phyloP scores from a whole-genome alignment of 768 basidiomycete species.

The Daedaleopsis nitida region DNA sequence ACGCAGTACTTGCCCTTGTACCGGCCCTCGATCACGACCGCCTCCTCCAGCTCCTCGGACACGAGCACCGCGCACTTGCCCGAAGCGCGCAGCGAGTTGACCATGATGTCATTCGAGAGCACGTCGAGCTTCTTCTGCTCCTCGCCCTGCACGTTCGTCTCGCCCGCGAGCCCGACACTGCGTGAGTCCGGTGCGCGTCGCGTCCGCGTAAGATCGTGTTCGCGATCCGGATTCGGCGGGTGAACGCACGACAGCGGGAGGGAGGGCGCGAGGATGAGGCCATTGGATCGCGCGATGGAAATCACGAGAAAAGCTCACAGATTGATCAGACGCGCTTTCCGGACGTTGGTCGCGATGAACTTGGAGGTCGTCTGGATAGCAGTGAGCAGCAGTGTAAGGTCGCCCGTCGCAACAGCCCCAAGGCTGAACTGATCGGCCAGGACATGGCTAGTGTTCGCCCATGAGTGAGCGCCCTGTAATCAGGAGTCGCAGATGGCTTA shows the following conservation, averaged over 20 bases:
- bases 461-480: slow-evolving; percentile 12
- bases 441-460: slow-evolving; percentile 66
- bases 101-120: slow-evolving; percentile 99
- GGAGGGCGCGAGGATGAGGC: slow-evolving; percentile 4
- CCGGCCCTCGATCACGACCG: slow-evolving; percentile 83
- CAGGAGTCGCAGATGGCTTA: slow-evolving; percentile 35
- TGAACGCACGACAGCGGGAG: not conserved
- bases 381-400: slow-evolving; percentile 90
- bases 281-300: not conserved
- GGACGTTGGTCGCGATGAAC: slow-evolving; percentile 97
- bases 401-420: slow-evolving; percentile 84
- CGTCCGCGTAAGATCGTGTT: not conserved
- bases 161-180: slow-evolving; percentile 96
- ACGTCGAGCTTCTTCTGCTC: slow-evolving; percentile 99
- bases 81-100: slow-evolving; percentile 94
- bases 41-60: slow-evolving; percentile 93
- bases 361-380: slow-evolving; percentile 96
- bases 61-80: slow-evolving; percentile 97
- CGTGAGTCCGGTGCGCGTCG: not conserved
- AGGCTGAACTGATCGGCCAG: slow-evolving; percentile 82
- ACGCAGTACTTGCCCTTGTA: slow-evolving; percentile 92
- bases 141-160: slow-evolving; percentile 96
- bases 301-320: slow-evolving; percentile 56
- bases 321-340: slow-evolving; percentile 96
- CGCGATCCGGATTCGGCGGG: not conserved